A percentile compares a stretch with the other conserved stretches of the same genome.
Evolutionary conservation across 805 yeast species (phyloP).

Genomic region (Helenozyma baotianmanensis): DNA sequence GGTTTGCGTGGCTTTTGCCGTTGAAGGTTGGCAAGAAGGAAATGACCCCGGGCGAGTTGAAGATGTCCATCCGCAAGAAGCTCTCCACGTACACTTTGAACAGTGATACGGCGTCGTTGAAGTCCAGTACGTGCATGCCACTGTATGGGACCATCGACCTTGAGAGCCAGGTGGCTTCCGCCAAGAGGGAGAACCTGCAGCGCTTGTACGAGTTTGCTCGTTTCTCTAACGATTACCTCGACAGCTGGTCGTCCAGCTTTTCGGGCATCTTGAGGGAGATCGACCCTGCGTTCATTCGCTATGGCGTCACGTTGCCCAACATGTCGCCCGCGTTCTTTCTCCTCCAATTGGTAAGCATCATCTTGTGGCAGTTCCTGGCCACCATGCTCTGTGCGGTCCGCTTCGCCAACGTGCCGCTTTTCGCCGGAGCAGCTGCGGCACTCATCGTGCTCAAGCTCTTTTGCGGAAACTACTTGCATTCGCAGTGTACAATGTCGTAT

Average conservation of each 20-base stretch:
- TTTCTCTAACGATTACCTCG: constrained; percentile 15
- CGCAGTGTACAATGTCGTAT: constrained; percentile 11
- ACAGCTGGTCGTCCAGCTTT: constrained; percentile 7
- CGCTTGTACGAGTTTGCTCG: constrained; percentile 19
- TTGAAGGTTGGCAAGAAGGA: constrained; percentile 11
- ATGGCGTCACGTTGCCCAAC: constrained; percentile 10
- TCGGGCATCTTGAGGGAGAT: constrained; percentile 2
- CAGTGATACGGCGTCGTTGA: constrained; percentile 10
- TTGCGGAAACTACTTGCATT: constrained; percentile 11
- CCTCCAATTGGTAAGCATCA: constrained; percentile 3
- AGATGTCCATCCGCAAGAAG: constrained; percentile 3
- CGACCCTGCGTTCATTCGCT: constrained; percentile 14
- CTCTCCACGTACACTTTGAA: constrained; percentile 2
- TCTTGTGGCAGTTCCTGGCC: constrained; percentile 12
- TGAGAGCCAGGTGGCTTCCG: constrained; percentile 8
- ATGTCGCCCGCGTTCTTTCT: constrained; percentile 7
- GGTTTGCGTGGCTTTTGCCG: constrained; percentile 23
- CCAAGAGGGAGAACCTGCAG: constrained; percentile 16
- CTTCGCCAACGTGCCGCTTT: not conserved
- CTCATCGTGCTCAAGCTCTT: constrained; percentile 8
- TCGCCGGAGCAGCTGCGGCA: not conserved
- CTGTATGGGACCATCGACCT: constrained; percentile 14
- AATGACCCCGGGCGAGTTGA: not conserved
- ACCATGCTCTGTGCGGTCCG: constrained; percentile 8
- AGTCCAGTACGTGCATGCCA: constrained; percentile 4